These are phyloP conservation scores for Neofusicoccum kwambonambiense DNA, from an alignment of 2,329 filamentous ascomycete species.

Conservation along the genomic window DNA sequence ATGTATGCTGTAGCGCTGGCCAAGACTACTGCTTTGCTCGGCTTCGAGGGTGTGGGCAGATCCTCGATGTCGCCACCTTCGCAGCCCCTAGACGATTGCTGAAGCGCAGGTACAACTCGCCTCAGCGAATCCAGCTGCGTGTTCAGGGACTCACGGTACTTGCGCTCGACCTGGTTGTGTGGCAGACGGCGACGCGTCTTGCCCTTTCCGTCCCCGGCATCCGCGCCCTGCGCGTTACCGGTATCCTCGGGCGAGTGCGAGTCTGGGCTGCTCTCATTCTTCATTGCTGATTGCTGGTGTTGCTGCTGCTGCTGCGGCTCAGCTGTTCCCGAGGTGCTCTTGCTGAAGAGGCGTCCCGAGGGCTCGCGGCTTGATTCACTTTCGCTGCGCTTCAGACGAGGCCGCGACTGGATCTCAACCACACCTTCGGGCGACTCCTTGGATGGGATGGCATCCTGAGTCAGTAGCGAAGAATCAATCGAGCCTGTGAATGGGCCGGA, in stretches of 20 bases:
- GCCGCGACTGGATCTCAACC: constrained; percentile 36
- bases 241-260: constrained; percentile 26
- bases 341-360: constrained; percentile 30
- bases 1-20: constrained; percentile 48
- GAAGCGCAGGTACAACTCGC: constrained; percentile 40
- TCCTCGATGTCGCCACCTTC: constrained; percentile 42
- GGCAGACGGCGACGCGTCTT: constrained; percentile 38
- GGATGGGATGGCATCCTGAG: constrained; percentile 32
- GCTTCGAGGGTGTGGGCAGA: constrained; percentile 40
- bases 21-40: constrained; percentile 48
- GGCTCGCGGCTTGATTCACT: constrained; percentile 26
- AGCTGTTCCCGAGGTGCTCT: constrained; percentile 13
- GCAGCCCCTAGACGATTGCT: constrained; percentile 36
- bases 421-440: constrained; percentile 31
- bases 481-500: constrained; percentile 18
- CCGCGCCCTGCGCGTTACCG: constrained; percentile 21
- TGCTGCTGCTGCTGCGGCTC: constrained; percentile 20
- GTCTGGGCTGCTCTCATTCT: constrained; percentile 33
- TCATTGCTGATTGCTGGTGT: constrained; percentile 26
- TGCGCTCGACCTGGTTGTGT: constrained; percentile 48
- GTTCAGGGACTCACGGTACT: constrained; percentile 48
- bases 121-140: constrained; percentile 45
- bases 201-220: constrained; percentile 28
- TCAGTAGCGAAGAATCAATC: constrained; percentile 29
- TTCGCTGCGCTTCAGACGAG: constrained; percentile 36